Base-by-base conservation (phyloP, 169 alveolate species). In the Eimeria necatrix region DNA sequence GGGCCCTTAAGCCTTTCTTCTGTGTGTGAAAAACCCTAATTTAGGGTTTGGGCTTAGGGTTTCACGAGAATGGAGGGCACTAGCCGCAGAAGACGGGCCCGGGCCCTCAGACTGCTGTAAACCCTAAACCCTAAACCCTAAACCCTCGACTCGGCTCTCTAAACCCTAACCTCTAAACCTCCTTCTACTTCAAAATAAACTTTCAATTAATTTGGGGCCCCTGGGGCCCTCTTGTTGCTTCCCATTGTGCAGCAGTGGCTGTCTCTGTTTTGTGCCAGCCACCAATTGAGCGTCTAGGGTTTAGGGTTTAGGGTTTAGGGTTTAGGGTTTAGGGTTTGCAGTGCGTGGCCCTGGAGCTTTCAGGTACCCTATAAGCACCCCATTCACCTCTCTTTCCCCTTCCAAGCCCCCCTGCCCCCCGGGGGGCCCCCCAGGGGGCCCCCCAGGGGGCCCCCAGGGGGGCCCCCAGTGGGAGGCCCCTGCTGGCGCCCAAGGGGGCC, bases 291-390 rank as follows among this genome's bases (percentile, higher is more conserved):
- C 26, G 5, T 41, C 46, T 18, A 41, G 85, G 59, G 60, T 18
- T 41, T 41, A 46, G 22, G 32, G 26, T 32, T 41, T 74, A 74
- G 85, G 85, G 85, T 41, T 74, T 74, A 74, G 85, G 85, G 85
- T 74, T 74, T 74, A 74, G 85, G 60, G 85, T 74, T 74, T 74
- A 74, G 85, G 60, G 78, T 68, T 68, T 46, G 32, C 85, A 74
- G 41, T 51, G 41, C 59, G 52, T 4, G 85, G 59, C 14, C 85
- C 85, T 26, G 59, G 59, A 22, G 60, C 22, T 24, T 26, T 46
- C 84, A 73, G 84, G 53, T 73, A 73, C 20, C 84, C 84, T 32
- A 73, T 73, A 9, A 73, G 84, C 53, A 73, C 84, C 48, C 84
- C 48, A 8, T 73, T 73, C 52, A 73, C 84, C 5, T 73, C 84